phyloP scores from a whole-genome alignment of 345 rosid species.

The Eutrema heterophyllum region DNA sequence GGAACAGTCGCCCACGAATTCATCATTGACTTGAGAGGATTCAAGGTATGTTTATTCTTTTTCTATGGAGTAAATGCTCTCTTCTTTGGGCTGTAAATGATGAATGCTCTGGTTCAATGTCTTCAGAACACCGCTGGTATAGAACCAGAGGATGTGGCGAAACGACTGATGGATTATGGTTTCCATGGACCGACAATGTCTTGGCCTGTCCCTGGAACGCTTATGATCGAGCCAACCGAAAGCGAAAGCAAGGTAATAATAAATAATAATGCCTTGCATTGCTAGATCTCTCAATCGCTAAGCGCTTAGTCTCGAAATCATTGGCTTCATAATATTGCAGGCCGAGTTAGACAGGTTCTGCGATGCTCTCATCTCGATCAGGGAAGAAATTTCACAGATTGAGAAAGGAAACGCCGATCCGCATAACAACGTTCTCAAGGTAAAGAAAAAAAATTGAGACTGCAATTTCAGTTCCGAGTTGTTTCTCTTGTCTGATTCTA shows the following conservation, averaged over 20 bases:
- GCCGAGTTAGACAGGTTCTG: slow-evolving; percentile 94
- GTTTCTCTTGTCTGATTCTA: background rate
- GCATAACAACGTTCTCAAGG: slow-evolving; percentile 89
- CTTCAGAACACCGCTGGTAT: slow-evolving; percentile 74
- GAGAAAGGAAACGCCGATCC: slow-evolving; percentile 85
- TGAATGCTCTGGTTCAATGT: background rate
- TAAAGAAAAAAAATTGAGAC: background rate
- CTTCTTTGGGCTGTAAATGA: background rate
- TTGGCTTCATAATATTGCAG: slow-evolving; percentile 40
- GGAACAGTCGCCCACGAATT: slow-evolving; percentile 96
- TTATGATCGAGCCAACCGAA: slow-evolving; percentile 97
- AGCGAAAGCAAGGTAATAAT: slow-evolving; percentile 91
- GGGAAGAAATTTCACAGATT: slow-evolving; percentile 90
- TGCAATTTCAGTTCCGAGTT: background rate
- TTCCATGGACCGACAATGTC: slow-evolving; percentile 98
- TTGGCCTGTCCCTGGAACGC: slow-evolving; percentile 98
- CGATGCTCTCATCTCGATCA: slow-evolving; percentile 89
- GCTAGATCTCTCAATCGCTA: background rate
- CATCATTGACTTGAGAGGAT: slow-evolving; percentile 83
- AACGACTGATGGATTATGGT: slow-evolving; percentile 90
- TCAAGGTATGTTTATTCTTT: slow-evolving; percentile 51
- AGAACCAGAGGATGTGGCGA: slow-evolving; percentile 96
- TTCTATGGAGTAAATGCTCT: background rate
- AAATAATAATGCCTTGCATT: background rate
- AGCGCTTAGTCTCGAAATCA: background rate